A percentile compares a stretch with the other conserved stretches of the same genome.
Evolutionary conservation across 164 flowering plant genomes (phyloP).

Genomic region (Magnolia officinalis): DNA sequence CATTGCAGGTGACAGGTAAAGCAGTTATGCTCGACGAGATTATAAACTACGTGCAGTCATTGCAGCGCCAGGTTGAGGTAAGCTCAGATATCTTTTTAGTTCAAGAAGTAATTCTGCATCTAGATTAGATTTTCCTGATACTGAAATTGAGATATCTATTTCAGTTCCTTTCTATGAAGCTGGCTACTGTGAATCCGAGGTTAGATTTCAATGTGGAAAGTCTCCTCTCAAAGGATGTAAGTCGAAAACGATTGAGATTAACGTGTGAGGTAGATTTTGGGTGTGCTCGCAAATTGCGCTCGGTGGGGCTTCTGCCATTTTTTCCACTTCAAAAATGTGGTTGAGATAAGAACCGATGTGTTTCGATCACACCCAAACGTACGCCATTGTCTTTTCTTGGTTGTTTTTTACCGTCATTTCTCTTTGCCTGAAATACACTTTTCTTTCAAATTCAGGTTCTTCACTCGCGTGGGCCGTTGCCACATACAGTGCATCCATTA

Average conservation of each 20-base stretch:
- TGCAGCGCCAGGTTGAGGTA: constrained; percentile 98
- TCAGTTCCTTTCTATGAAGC: constrained; percentile 84
- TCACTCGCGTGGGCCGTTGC: constrained; percentile 47
- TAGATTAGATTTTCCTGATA: not conserved
- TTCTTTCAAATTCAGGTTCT: constrained; percentile 35
- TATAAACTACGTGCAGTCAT: constrained; percentile 89
- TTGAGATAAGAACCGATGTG: too few species aligned
- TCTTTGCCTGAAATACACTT: constrained; percentile 1
- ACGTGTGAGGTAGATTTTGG: not conserved
- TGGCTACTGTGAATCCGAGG: constrained; percentile 66
- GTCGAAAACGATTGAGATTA: constrained; percentile 13
- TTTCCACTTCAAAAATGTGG: too few species aligned
- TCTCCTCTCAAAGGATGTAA: constrained; percentile 62
- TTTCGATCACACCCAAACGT: too few species aligned
- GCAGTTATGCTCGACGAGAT: constrained; percentile 97
- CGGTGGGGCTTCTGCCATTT: not conserved
- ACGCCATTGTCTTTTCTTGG: not conserved
- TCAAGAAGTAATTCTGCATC: not conserved
- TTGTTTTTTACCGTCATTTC: not conserved
- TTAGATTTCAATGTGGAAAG: constrained; percentile 54
- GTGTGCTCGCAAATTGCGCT: not conserved
- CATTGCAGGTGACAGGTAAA: constrained; percentile 79
- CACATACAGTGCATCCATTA: constrained; percentile 31
- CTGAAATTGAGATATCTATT: constrained; percentile 2
- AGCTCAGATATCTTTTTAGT: not conserved